Evolutionary conservation across 192 early-diverging fungal genomes (phyloP).

Genomic region (Coemansia asiatica): DNA sequence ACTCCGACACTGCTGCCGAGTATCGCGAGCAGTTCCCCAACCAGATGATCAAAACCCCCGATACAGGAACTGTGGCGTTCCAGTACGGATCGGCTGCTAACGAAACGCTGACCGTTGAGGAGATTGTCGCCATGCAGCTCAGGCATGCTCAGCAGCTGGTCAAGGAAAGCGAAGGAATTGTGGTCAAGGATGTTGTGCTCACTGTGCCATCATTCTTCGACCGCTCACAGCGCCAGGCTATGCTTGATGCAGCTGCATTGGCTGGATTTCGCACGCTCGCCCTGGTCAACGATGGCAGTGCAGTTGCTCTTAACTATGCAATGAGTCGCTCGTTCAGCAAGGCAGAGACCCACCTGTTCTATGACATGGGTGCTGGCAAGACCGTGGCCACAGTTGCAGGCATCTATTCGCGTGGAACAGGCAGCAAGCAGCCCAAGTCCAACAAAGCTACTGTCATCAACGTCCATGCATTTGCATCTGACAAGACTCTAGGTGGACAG

Average conservation of each 20-base stretch:
- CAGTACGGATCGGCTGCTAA: conserved; percentile 58
- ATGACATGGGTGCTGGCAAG: conserved; percentile 96
- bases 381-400: conserved; percentile 86
- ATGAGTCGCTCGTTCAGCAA: conserved; percentile 67
- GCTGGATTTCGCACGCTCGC: conserved; percentile 80
- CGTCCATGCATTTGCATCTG: conserved; percentile 79
- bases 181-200: conserved; percentile 85
- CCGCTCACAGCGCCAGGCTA: conserved; percentile 86
- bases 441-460: conserved; percentile 70
- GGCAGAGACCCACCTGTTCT: conserved; percentile 83
- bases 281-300: conserved; percentile 92
- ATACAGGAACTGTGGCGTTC: conserved; percentile 71
- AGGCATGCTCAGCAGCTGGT: conserved; percentile 85
- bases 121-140: conserved; percentile 93
- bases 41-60: conserved; percentile 70
- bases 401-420: conserved; percentile 63
- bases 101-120: conserved; percentile 70
- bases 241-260: conserved; percentile 90
- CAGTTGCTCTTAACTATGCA: conserved; percentile 94
- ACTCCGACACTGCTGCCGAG: conserved; percentile 66
- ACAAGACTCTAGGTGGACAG: conserved; percentile 83
- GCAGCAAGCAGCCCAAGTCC: conserved; percentile 56
- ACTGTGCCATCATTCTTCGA: conserved; percentile 92
- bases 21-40: conserved; percentile 79
- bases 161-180: conserved; percentile 68